Evolutionary conservation across 2,329 filamentous ascomycete genomes (phyloP).

Genomic region (Pseudogymnoascus sp.): DNA sequence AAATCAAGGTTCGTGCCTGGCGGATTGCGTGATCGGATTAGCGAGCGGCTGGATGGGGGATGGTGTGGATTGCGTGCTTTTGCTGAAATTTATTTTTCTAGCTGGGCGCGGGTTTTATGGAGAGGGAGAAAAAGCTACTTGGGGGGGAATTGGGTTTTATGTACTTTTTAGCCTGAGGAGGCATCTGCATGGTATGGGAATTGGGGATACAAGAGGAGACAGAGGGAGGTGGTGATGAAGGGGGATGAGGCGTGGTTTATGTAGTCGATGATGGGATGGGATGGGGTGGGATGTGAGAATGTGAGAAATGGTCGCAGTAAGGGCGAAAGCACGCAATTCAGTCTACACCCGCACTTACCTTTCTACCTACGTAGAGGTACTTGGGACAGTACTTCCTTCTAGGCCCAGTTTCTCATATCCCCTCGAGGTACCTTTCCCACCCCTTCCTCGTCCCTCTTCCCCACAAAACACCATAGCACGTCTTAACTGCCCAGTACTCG

Average conservation of each 20-base stretch:
- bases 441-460: background rate
- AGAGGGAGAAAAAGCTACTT: background rate
- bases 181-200: background rate
- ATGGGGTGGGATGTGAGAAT: background rate
- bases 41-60: background rate
- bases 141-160: background rate
- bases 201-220: background rate
- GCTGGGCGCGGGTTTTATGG: background rate
- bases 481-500: background rate
- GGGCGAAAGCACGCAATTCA: background rate
- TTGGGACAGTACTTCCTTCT: background rate
- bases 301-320: background rate
- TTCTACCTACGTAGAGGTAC: background rate
- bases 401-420: background rate
- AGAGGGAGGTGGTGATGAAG: background rate
- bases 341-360: background rate
- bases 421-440: background rate
- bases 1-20: constrained; percentile 6
- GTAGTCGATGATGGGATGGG: background rate
- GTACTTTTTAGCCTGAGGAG: background rate
- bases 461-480: constrained; percentile 2
- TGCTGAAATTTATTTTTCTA: background rate
- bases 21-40: background rate
- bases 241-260: background rate
- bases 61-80: constrained; percentile 5